These are phyloP conservation scores for Aspergillus arachidicola DNA, from an alignment of 2,329 filamentous ascomycete genomes.

Conservation along the genomic window DNA sequence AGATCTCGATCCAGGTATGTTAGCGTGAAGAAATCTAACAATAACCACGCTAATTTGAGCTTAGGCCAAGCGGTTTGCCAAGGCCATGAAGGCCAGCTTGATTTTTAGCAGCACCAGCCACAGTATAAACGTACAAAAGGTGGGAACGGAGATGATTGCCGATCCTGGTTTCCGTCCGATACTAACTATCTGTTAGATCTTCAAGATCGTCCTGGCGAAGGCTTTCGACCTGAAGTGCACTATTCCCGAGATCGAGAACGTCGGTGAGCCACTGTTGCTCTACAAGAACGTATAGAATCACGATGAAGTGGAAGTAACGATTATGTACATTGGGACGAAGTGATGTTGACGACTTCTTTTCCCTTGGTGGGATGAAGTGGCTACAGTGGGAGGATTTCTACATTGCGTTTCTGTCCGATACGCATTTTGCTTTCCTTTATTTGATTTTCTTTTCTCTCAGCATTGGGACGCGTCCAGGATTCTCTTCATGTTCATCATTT, in stretches of 20 bases:
- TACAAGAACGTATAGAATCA: slow-evolving; percentile 64
- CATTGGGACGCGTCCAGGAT: slow-evolving; percentile 28
- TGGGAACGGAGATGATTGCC: slow-evolving; percentile 43
- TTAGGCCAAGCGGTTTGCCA: slow-evolving; percentile 90
- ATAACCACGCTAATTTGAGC: slow-evolving; percentile 24
- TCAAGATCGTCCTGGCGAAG: slow-evolving; percentile 98
- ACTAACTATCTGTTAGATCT: slow-evolving; percentile 68
- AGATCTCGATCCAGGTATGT: slow-evolving; percentile 90
- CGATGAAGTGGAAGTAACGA: slow-evolving; percentile 25
- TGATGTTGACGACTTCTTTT: slow-evolving; percentile 34
- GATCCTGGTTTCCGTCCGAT: background rate
- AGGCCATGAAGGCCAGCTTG: slow-evolving; percentile 95
- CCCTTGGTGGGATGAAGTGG: slow-evolving; percentile 13
- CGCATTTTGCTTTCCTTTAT: slow-evolving; percentile 12
- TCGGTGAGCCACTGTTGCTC: slow-evolving; percentile 90
- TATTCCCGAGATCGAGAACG: slow-evolving; percentile 97
- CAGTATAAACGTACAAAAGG: slow-evolving; percentile 99
- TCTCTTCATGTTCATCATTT: slow-evolving; percentile 19
- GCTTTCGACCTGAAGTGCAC: slow-evolving; percentile 99
- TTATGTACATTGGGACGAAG: slow-evolving; percentile 41
- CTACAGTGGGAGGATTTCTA: slow-evolving; percentile 2
- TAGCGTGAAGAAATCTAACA: background rate
- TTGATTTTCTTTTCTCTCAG: slow-evolving; percentile 16
- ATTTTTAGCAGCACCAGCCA: slow-evolving; percentile 99
- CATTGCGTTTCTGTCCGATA: background rate